These are phyloP conservation scores for Naganishia antarctica DNA, from an alignment of 768 basidiomycete genomes.

Conservation along the genomic window DNA sequence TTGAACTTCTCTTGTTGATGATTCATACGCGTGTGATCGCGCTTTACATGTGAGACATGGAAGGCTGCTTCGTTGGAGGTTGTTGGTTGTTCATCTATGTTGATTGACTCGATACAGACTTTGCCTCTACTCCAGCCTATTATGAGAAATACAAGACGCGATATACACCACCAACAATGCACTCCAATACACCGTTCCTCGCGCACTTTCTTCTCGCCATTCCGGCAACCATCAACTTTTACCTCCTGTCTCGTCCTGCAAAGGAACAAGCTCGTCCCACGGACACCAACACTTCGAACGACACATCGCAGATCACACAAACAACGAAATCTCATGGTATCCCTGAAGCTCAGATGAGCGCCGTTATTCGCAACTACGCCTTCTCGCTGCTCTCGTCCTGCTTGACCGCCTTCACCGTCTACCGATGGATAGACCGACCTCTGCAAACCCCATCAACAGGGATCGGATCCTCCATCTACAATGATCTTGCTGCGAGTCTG, in stretches of 20 bases:
- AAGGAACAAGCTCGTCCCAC: conserved; percentile 3
- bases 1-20: no score
- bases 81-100: no score
- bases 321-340: conserved; percentile 1
- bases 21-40: no score
- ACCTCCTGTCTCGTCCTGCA: conserved; percentile 12
- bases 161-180: no score
- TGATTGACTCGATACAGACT: no score
- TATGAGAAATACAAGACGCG: no score
- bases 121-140: no score
- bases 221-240: conserved; percentile 23
- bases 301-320: background rate
- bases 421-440: conserved; percentile 5
- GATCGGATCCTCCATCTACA: background rate
- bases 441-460: background rate
- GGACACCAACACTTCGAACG: background rate
- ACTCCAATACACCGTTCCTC: conserved; percentile 18
- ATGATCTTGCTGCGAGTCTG: conserved; percentile 15
- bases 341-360: background rate
- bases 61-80: no score
- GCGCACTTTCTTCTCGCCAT: conserved; percentile 23
- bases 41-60: background rate
- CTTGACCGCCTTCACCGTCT: conserved; percentile 14
- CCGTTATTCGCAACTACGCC: conserved; percentile 24
- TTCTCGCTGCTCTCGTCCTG: conserved; percentile 19